Conservation (phyloP, 495 filamentous ascomycete genomes). For the Penicillium bovifimosum region DNA sequence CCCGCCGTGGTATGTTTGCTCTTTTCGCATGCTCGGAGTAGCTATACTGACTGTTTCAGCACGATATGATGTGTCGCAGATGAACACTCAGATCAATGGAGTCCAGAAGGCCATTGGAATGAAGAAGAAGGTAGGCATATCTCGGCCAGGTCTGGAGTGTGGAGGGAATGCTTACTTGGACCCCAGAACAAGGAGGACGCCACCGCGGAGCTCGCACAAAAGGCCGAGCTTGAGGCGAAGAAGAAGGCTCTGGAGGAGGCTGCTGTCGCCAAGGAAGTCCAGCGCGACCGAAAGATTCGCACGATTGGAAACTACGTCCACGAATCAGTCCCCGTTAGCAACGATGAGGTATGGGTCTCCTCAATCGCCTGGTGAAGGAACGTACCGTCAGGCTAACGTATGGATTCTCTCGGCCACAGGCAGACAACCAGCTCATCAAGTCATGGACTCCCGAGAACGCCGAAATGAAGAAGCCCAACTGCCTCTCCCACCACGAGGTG, state of each 20-base stretch:
- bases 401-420: constrained; percentile 36
- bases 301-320: constrained; percentile 92
- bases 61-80: constrained; percentile 72
- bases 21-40: not conserved
- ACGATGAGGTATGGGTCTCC: constrained; percentile 61
- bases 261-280: constrained; percentile 66
- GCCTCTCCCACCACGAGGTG: constrained; percentile 92
- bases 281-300: constrained; percentile 70
- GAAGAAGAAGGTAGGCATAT: constrained; percentile 86
- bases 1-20: constrained; percentile 58
- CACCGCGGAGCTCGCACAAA: constrained; percentile 65
- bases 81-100: constrained; percentile 77
- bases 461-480: constrained; percentile 60
- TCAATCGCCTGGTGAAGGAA: not conserved
- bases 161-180: constrained; percentile 1
- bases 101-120: constrained; percentile 83
- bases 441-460: constrained; percentile 75
- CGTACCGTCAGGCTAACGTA: not conserved
- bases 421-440: constrained; percentile 71
- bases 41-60: constrained; percentile 39
- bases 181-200: constrained; percentile 77
- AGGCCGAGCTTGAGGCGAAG: constrained; percentile 66
- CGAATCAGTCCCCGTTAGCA: constrained; percentile 80
- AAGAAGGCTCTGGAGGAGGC: constrained; percentile 72
- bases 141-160: not conserved